A percentile compares a stretch with the other conserved stretches of the same genome.
phyloP scores from a whole-genome alignment of 768 basidiomycete genomes.

The Hericium coralloides region DNA sequence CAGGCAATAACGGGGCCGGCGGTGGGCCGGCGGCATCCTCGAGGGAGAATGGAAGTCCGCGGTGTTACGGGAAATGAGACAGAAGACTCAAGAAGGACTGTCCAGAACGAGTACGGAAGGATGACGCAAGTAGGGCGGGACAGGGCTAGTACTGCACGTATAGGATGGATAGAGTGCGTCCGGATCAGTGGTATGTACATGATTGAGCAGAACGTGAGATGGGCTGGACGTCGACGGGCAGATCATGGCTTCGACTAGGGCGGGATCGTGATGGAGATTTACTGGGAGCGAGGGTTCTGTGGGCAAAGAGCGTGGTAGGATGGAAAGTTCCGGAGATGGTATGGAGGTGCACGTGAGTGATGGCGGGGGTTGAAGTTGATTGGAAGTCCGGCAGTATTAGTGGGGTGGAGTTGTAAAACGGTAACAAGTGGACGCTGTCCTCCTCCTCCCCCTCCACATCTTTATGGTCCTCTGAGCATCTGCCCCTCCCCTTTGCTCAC shows the following conservation, averaged over 20 bases:
- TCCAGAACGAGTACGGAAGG: too few species aligned
- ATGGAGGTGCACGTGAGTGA: neutral
- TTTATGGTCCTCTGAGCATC: constrained; percentile 17
- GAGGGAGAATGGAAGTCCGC: too few species aligned
- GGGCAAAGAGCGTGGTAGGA: neutral
- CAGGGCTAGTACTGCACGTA: too few species aligned
- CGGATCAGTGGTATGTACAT: neutral
- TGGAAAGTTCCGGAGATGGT: neutral
- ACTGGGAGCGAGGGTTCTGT: neutral
- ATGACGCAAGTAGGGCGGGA: too few species aligned
- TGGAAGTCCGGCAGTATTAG: neutral
- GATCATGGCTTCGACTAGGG: neutral
- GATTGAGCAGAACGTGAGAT: neutral
- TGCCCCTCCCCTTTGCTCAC: constrained; percentile 20
- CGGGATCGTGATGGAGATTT: neutral
- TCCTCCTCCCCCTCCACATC: neutral
- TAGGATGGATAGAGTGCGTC: too few species aligned
- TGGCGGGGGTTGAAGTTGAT: neutral
- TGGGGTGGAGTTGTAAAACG: neutral
- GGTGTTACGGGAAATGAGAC: too few species aligned
- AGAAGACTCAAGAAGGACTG: too few species aligned
- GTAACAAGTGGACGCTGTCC: neutral
- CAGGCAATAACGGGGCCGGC: too few species aligned
- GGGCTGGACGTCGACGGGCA: neutral
- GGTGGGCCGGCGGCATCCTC: too few species aligned